Percentiles rank a stretch among this genome's conserved stretches.
These are phyloP conservation scores for Cutaneotrichosporon sp. DNA, from an alignment of 1,284 basidiomycete species.

Conservation along the genomic window DNA sequence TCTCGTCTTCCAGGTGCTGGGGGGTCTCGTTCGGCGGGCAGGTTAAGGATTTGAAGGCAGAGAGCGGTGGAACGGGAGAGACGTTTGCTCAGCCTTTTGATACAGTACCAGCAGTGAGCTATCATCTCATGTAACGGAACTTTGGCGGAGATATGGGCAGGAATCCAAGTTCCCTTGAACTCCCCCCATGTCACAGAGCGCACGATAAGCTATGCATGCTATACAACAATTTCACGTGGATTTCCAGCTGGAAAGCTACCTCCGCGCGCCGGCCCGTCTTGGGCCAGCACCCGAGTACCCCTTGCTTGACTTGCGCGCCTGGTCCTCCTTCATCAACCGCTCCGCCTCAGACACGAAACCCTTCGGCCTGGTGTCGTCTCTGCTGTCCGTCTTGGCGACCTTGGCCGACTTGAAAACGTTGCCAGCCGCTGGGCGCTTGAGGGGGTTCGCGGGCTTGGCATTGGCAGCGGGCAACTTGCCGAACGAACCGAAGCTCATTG, in stretches of 20 bases:
- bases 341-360: slow-evolving; percentile 73
- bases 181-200: background rate
- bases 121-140: too few relatives aligned
- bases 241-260: background rate
- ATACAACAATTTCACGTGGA: background rate
- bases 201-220: background rate
- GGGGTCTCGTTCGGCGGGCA: too few relatives aligned
- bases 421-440: slow-evolving; percentile 54
- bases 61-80: too few relatives aligned
- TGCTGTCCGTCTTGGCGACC: slow-evolving; percentile 55
- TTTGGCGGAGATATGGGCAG: too few relatives aligned
- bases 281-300: slow-evolving; percentile 17
- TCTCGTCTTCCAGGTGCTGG: too few relatives aligned
- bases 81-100: too few relatives aligned
- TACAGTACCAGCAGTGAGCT: too few relatives aligned
- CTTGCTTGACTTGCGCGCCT: slow-evolving; percentile 64
- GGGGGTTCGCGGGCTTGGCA: slow-evolving; percentile 40
- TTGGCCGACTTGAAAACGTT: slow-evolving; percentile 66
- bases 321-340: slow-evolving; percentile 78
- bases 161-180: background rate
- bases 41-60: too few relatives aligned
- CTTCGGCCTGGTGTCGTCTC: slow-evolving; percentile 56
- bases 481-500: slow-evolving; percentile 12
- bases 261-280: slow-evolving; percentile 9
- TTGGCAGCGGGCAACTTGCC: slow-evolving; percentile 26